A percentile compares a stretch with the other conserved stretches of the same genome.
Conservation (phyloP, 2,329 filamentous ascomycete genomes). For the Scedosporium boydii region DNA sequence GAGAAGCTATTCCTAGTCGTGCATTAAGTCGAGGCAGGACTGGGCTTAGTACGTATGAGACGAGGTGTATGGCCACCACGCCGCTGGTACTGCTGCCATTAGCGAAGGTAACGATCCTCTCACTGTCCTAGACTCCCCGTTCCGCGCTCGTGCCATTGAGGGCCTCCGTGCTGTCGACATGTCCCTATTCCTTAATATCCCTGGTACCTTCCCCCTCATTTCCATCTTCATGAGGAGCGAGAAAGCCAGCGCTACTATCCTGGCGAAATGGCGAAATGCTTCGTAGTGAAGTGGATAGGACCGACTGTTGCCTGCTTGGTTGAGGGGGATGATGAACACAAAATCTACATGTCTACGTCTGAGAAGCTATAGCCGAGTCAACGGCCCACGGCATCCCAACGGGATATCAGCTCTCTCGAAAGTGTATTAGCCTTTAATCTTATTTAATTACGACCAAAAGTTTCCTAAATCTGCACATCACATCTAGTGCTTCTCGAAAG, state of each 20-base stretch:
- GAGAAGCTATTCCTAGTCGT: constrained; percentile 28
- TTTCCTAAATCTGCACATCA: no score
- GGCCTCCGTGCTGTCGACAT: constrained; percentile 51
- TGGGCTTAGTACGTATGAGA: constrained; percentile 37
- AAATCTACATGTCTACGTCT: no score
- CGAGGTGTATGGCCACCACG: constrained; percentile 48
- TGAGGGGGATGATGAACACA: no score
- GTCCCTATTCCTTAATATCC: constrained; percentile 40
- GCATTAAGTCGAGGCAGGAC: constrained; percentile 27
- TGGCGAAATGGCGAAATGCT: not conserved
- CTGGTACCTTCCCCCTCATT: constrained; percentile 37
- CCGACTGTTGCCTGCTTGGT: no score
- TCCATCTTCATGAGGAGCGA: constrained; percentile 46
- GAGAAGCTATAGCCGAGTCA: no score
- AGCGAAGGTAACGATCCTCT: constrained; percentile 39
- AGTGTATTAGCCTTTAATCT: no score
- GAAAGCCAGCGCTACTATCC: constrained; percentile 30
- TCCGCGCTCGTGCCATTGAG: constrained; percentile 43
- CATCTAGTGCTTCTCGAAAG: no score
- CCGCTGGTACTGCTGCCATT: constrained; percentile 44
- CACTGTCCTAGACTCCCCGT: constrained; percentile 45
- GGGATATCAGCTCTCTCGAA: no score
- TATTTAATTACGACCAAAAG: no score
- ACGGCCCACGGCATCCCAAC: no score
- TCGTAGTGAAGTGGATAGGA: no score